Base-by-base conservation (phyloP, 192 early-diverging fungal species). In the Coemansia sp. region DNA sequence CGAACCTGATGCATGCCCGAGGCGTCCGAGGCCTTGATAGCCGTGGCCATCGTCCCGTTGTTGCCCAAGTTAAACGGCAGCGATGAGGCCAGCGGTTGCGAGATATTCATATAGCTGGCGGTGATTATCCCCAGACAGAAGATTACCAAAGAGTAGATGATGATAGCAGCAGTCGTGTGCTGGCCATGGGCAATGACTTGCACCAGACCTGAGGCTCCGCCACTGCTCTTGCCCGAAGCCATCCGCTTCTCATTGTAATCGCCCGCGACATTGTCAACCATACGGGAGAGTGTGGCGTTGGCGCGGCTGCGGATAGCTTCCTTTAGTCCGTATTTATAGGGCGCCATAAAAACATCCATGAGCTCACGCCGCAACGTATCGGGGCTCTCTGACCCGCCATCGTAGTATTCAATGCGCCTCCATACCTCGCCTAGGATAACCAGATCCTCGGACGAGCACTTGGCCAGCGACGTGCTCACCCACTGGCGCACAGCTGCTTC, bases 81-180 rank as follows among this genome's bases (percentile, higher is more conserved):
- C 26, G 74, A 59, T 13, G 67, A n/a, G 8, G 71, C 33, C 37
- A 71, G 63, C 20, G 76, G 81, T 63, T 75, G 81, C 3, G 71
- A 64, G 38, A 74, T 46, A 37, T 74, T 77, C 59, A 83, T 67
- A 63, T 79, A 79, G 63, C 69, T 72, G 6, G 81, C 81, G 0
- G 76, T 78, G 34, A 83, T 83, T 13, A 83, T 75, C 3, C 81
- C 81, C 59, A 83, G 60, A 18, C 75, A 83, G 40, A 83, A 83
- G 0, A 83, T 56, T 6, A 83, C 81, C 26, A 83, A 66, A 3
- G 81, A 75, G 50, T 83, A 83, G 24, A 83, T 69, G 35, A 83
- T 71, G 42, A 83, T 60, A 5, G 73, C 65, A 3, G 69, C 76
- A 0, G 72, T 79, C 9, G 72, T 72, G 69, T 77, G 65, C 66